Evolutionary conservation across 129 eudicot species (phyloP).

Genomic region (Helichrysum umbraculigerum): DNA sequence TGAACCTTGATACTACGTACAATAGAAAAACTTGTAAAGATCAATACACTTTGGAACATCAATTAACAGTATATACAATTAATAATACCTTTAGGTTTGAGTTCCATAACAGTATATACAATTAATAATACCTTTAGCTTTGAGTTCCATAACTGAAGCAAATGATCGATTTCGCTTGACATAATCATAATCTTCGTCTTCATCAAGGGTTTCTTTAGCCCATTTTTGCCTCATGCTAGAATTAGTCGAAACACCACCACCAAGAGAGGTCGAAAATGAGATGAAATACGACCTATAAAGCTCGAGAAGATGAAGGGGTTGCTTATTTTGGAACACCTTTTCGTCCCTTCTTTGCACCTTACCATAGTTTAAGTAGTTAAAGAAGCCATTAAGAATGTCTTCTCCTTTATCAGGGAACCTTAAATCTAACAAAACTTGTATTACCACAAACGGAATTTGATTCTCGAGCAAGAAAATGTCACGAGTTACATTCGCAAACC

Average conservation of each 20-base stretch:
- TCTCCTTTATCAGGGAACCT: constrained; percentile 30
- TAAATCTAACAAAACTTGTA: constrained; percentile 29
- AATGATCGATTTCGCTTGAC: constrained; percentile 31
- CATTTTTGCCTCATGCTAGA: background rate
- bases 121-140: constrained; percentile 28
- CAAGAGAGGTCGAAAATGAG: constrained; percentile 15
- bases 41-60: too few relatives aligned
- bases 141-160: constrained; percentile 37
- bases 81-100: constrained; percentile 32
- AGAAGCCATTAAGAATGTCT: constrained; percentile 22
- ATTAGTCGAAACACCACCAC: background rate
- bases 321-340: constrained; percentile 27
- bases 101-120: constrained; percentile 37
- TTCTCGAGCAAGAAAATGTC: constrained; percentile 48
- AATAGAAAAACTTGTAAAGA: too few relatives aligned
- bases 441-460: constrained; percentile 40
- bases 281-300: constrained; percentile 40
- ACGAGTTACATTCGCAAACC: constrained; percentile 33
- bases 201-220: background rate
- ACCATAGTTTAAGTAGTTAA: constrained; percentile 37
- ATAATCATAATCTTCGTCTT: constrained; percentile 20
- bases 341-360: constrained; percentile 10
- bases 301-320: constrained; percentile 45
- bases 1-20: too few relatives aligned
- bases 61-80: too few relatives aligned